Base-by-base conservation (phyloP, 169 alveolate species). In the Eimeria necatrix region DNA sequence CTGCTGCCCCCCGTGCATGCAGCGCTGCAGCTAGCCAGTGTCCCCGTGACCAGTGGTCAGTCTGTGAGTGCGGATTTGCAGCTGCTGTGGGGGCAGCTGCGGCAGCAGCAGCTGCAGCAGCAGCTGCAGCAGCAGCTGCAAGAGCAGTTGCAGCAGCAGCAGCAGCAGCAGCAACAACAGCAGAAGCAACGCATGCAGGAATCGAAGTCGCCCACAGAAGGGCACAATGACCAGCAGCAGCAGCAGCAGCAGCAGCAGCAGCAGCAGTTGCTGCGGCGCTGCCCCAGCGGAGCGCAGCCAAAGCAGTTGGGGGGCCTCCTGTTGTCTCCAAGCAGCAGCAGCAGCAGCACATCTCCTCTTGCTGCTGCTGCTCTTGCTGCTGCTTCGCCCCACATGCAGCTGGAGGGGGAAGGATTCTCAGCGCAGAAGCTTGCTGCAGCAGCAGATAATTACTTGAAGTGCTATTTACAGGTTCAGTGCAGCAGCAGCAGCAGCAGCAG, bases 11-110 rank as follows among this genome's bases (percentile, higher is more conserved):
- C 88, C 4, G 88, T 78, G 51, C 88, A 78, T 78, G 88, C 88
- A 46, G 52, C 88, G 26, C 88, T 78, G 9, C 88, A 78, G 48
- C 88, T 78, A 5, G 88, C 88, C 49, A 20, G 70, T 14, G 68
- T n/a, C 7, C 88, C 88, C 2, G 0, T 78, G 8, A 12, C 48
- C 59, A 78, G 20, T 46, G 48, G 70, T 1, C 49, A 61, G 2
- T 18, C 68, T 2, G 88, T 78, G 20, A 78, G 88, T n/a, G 32
- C 61, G 4, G 88, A 78, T 56, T 68, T 78, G 88, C 88, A 78
- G 71, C 88, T 78, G 88, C 88, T 78, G 71, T 78, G 88, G 88
- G 88, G 88, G 10, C 88, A 78, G 46, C 70, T 78, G 88, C 88
- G 88, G 68, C 88, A 78, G 70, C 61, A 51, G 88, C 88, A 78